Base-by-base conservation (phyloP, 1,284 basidiomycete species). In the Moesziomyces parantarcticus region DNA sequence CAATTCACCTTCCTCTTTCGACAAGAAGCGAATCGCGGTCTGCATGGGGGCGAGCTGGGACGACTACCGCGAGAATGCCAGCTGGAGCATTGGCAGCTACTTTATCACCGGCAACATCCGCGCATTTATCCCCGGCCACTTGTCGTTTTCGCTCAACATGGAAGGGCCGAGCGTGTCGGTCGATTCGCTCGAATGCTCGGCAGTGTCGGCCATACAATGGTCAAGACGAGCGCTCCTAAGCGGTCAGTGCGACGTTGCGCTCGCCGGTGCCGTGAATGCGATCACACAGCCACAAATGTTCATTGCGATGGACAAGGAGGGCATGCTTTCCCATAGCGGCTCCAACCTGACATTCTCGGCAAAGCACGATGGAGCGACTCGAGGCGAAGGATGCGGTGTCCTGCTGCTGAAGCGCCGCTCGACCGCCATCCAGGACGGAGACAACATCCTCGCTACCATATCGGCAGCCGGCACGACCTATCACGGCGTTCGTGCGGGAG, bases 31-130 rank as follows among this genome's bases (percentile, higher is more conserved):
- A 23, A 74, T 77, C 39, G 70, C 58, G 5, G 57, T 60, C 34
- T 77, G 60, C 39, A 60, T 72, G 65, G 66, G 66, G 23, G 63
- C 66, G 11, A 57, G 59, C 29, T 71, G 62, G 61, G 75, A 77
- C 58, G 75, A 77, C 43, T 77, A 77, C 21, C 71, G 75, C 54
- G 75, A 77, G 42, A 77, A 77, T 29, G 75, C 67, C 6, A 63
- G 62, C 52, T 50, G 50, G 52, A 64, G 60, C 48, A 69, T 77
- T 29, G 67, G 71, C 26, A 69, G 65, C 70, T 76, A 69, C 71
- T 74, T 77, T 16, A 74, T 77, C 60, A 73, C 75, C 0, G 75
- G 75, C 52, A 73, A 72, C 53, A 71, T 71, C 23, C 62, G 75
- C n/a, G 75, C 75, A 14, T 77, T 77, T 50, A 61, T 77, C 16